Conservation (phyloP, 495 filamentous ascomycete species). For the Penicillium fimorum region DNA sequence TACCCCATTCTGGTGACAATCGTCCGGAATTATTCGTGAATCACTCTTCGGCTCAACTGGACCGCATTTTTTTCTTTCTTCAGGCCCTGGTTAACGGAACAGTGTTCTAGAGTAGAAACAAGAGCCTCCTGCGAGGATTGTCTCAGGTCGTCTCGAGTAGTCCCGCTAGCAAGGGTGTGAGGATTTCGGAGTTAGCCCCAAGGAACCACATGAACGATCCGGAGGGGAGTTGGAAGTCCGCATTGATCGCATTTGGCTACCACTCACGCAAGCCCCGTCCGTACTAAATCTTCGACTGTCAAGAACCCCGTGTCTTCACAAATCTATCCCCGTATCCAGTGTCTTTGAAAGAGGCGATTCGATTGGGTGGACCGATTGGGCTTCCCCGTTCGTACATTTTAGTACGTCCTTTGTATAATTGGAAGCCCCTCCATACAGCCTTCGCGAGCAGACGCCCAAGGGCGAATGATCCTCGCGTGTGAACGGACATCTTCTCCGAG, state of each 20-base stretch:
- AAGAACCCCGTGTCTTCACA: neutral
- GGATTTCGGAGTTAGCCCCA: neutral
- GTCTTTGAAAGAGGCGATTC: conserved; percentile 15
- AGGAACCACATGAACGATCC: conserved; percentile 10
- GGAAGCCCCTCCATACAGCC: conserved; percentile 26
- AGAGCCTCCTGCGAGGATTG: neutral
- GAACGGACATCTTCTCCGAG: conserved; percentile 27
- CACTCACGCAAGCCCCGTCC: conserved; percentile 4
- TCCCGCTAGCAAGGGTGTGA: conserved; percentile 10
- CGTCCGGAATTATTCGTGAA: conserved; percentile 15
- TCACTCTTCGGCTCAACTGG: conserved; percentile 24
- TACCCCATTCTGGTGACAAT: conserved; percentile 12
- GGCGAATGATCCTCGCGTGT: conserved; percentile 27
- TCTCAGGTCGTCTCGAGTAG: conserved; percentile 8
- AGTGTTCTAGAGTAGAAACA: conserved; percentile 5
- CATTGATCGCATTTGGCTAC: conserved; percentile 17
- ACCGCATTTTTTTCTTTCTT: conserved; percentile 20
- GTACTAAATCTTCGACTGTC: conserved; percentile 2
- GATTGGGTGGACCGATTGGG: conserved; percentile 26
- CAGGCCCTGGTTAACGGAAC: conserved; percentile 13
- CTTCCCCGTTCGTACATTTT: conserved; percentile 31
- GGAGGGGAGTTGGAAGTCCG: conserved; percentile 12
- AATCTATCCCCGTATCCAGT: conserved; percentile 2
- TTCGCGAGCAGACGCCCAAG: conserved; percentile 29
- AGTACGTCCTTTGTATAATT: conserved; percentile 32